Base-by-base conservation (phyloP, 139 green algal genomes). In the Chlamydomonas incerta region DNA sequence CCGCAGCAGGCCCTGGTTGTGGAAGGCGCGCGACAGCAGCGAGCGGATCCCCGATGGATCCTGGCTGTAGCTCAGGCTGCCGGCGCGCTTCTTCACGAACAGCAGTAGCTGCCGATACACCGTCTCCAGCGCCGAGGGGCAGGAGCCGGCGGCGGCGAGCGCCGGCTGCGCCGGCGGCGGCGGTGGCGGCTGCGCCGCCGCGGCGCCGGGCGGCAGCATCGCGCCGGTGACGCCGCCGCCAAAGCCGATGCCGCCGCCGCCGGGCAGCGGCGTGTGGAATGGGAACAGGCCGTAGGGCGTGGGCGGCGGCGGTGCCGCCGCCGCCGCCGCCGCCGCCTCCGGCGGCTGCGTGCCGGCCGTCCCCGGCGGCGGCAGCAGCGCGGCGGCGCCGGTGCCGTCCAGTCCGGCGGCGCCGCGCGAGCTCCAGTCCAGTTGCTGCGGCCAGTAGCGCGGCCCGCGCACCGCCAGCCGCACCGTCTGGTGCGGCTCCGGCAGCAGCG, bases 41-140 rank as follows among this genome's bases (percentile, higher is more conserved):
- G 92, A 95, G 46, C 92, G 90, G 29, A 96, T 91, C 60, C 94
- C 95, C 33, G 88, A 89, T 15, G 93, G 92, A 67, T 97, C 95
- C 57, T 95, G 92, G 0, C 80, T 87, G 58, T 96, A 96, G 0
- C 92, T 90, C 76, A 96, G 85, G 4, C 85, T 90, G 0, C 92
- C 92, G 6, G 90, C 87, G 72, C 93, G 93, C 47, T 95, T 95
- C 91, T 97, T 96, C 52, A 98, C 95, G 70, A 92, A 95, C 33
- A 98, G 81, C 66, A 86, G 76, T 60, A 83, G 60, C 70, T 85
- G 82, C 24, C 47, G 76, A 73, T 87, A 83, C 58, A 90, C 73
- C 35, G 72, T 72, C 24, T 76, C 84, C 65, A 87, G 57, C 3
- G 72, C 46, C 66, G 81, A 82, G 76, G 74, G 26, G 46, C 58